A percentile compares a stretch with the other conserved stretches of the same genome.
These are phyloP conservation scores for Coniochaeta sp. DNA, from an alignment of 2,329 filamentous ascomycete species.

Conservation along the genomic window DNA sequence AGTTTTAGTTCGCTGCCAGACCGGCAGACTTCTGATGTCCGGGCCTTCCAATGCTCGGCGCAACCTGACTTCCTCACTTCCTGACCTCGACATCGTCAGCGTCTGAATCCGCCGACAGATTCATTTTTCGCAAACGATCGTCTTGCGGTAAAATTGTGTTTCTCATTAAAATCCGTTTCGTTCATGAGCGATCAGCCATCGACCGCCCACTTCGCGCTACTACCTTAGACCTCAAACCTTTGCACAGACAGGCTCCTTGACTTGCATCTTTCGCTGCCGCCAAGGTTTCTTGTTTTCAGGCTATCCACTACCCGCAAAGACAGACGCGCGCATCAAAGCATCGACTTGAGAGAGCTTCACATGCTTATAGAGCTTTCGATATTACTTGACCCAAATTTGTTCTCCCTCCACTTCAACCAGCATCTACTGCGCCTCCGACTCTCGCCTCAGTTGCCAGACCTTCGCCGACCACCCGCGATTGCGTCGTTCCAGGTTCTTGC, in stretches of 20 bases:
- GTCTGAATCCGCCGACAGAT: background rate
- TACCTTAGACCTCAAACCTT: too few species aligned
- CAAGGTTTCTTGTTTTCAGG: background rate
- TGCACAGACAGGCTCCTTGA: background rate
- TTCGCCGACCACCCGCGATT: background rate
- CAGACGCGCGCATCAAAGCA: background rate
- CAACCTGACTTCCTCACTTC: background rate
- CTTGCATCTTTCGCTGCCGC: background rate
- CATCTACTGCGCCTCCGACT: background rate
- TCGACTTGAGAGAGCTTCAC: background rate
- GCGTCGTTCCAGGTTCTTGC: background rate
- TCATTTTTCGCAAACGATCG: too few species aligned
- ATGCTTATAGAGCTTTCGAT: background rate
- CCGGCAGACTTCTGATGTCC: background rate
- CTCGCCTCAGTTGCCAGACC: background rate
- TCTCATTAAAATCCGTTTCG: background rate
- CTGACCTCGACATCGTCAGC: background rate
- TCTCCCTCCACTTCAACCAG: background rate
- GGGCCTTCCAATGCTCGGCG: background rate
- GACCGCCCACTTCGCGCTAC: too few species aligned
- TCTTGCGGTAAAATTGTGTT: too few species aligned
- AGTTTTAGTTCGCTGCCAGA: background rate
- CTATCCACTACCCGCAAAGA: background rate
- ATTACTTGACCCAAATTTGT: background rate
- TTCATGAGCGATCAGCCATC: too few species aligned